Percentiles rank a stretch among this genome's conserved stretches.
Evolutionary conservation across 2,329 filamentous ascomycete species (phyloP).

Genomic region (Aureobasidium sp.): DNA sequence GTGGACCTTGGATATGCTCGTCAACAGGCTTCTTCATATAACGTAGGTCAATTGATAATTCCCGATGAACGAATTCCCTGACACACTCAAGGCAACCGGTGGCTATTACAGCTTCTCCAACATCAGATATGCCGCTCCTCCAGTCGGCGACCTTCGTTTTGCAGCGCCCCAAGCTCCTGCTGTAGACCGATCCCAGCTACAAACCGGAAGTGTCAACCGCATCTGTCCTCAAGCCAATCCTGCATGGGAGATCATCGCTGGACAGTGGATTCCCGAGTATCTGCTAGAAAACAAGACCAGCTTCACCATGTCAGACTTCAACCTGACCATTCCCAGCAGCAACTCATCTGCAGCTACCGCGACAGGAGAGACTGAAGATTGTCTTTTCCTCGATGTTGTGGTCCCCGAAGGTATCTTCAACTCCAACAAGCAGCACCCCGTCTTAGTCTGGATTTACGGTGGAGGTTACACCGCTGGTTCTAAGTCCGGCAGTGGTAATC

Average conservation of each 20-base stretch:
- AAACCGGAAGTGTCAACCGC: conserved; percentile 34
- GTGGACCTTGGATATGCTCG: conserved; percentile 49
- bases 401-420: conserved; percentile 29
- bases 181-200: conserved; percentile 35
- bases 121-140: conserved; percentile 48
- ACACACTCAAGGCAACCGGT: conserved; percentile 12
- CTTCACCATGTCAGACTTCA: conserved; percentile 18
- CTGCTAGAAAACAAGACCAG: conserved; percentile 16
- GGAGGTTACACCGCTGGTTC: conserved; percentile 36
- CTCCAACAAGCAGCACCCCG: conserved; percentile 27
- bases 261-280: conserved; percentile 28
- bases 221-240: conserved; percentile 39
- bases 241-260: conserved; percentile 34
- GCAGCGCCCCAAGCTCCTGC: conserved; percentile 36
- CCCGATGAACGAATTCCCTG: background rate
- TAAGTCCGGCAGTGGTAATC: conserved; percentile 29
- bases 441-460: conserved; percentile 38
- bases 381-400: conserved; percentile 32
- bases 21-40: conserved; percentile 39
- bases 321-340: conserved; percentile 7
- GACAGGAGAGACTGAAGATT: conserved; percentile 29
- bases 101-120: conserved; percentile 39
- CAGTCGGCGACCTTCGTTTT: conserved; percentile 43
- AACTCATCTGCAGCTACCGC: conserved; percentile 1
- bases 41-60: conserved; percentile 24